Evolutionary conservation across 2,329 filamentous ascomycete genomes (phyloP), one percentile per base, ranked within the genome.

Genomic region (Cylindrodendrum hubeiense): DNA sequence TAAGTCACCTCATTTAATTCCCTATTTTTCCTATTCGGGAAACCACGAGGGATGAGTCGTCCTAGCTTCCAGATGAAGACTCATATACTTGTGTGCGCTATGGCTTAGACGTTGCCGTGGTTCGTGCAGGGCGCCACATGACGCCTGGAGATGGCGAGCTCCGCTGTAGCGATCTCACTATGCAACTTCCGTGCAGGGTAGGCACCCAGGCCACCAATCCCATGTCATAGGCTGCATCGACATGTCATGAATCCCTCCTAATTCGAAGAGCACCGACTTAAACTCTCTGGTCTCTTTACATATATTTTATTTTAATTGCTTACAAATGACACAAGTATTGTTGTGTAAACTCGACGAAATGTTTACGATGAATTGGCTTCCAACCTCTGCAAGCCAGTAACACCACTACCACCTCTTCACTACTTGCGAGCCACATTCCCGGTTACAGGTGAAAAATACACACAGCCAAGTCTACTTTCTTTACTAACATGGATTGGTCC

Each of bases 1-100:
- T 51, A n/a, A 54, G 8, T 54, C 41, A 43, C 41, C 37, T 49
- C 41, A n/a, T 43, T 57, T 53, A 22, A 26, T 37, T n/a, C 21
- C 22, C 9, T 8, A 34, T 13, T 44, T 44, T 53, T 43, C 39
- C 49, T 10, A 37, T 44, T 55, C 21, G 49, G 46, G 19, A 44
- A 46, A 24, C 3, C n/a, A 21, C 34, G 7, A 33, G n/a, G 21
- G 17, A 51, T 43, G 46, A 56, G 44, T 44, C 44, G 59, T 2
- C 33, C 46, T 30, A n/a, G 19, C 44, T 21, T 30, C 22, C 34
- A 54, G 28, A 30, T 37, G 13, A 33, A 39, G 60, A 60, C 58
- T 62, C 52, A 56, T 44, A 34, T n/a, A 7, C 24, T n/a, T 30
- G 17, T 9, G 17, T 21, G 17, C 30, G 24, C 15, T 28, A 26